Evolutionary conservation across 257 asterid species (phyloP).

Genomic region (Jasminum sambac): DNA sequence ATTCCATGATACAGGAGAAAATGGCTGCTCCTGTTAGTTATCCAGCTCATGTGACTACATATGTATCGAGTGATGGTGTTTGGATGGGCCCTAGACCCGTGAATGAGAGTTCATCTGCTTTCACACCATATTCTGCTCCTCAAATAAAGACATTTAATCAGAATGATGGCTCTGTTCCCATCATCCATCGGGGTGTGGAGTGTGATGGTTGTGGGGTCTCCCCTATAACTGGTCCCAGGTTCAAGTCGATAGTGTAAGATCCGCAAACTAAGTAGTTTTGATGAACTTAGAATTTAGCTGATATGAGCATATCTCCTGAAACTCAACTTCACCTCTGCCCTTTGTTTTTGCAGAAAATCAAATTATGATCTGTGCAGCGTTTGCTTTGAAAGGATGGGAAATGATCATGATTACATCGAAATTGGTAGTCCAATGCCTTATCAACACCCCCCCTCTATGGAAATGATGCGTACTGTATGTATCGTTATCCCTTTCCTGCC

Average conservation of each 20-base stretch:
- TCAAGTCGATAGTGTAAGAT: constrained; percentile 87
- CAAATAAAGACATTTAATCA: constrained; percentile 32
- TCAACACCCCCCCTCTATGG: constrained; percentile 35
- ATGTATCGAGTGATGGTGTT: constrained; percentile 14
- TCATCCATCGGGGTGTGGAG: constrained; percentile 72
- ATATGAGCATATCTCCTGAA: neutral
- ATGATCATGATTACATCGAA: constrained; percentile 52
- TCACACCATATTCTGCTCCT: constrained; percentile 27
- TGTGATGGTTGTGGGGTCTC: constrained; percentile 88
- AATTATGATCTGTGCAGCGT: constrained; percentile 75
- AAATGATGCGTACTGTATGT: constrained; percentile 39
- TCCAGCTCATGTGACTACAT: constrained; percentile 18
- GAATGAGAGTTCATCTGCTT: constrained; percentile 45
- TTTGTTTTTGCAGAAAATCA: constrained; percentile 53
- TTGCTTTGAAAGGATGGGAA: constrained; percentile 72
- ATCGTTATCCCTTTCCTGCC: neutral
- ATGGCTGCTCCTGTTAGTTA: constrained; percentile 11
- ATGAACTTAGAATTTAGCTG: neutral
- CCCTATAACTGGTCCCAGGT: constrained; percentile 88
- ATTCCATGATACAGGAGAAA: constrained; percentile 11
- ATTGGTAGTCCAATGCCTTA: constrained; percentile 54
- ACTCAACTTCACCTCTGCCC: constrained; percentile 13
- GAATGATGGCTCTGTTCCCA: constrained; percentile 36
- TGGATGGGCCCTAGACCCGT: constrained; percentile 19
- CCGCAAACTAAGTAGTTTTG: neutral